Evolutionary conservation across 495 filamentous ascomycete genomes (phyloP).

Genomic region (Saxophila tyrrhenica): DNA sequence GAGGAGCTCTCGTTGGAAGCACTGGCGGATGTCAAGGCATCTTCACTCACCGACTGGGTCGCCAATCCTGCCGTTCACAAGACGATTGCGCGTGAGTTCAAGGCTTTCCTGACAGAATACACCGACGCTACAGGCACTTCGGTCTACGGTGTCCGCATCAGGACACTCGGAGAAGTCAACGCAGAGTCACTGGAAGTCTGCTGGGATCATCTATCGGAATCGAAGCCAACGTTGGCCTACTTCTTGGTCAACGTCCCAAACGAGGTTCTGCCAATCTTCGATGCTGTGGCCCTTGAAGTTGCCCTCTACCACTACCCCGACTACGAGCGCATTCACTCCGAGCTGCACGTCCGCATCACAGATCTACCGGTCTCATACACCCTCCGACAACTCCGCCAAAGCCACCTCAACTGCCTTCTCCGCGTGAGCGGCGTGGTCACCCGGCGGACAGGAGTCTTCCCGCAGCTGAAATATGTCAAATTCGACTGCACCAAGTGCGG

Average conservation of each 20-base stretch:
- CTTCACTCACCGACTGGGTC: slow-evolving; percentile 86
- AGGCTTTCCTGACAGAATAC: slow-evolving; percentile 92
- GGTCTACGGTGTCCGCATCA: slow-evolving; percentile 86
- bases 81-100: slow-evolving; percentile 92
- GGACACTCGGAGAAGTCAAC: slow-evolving; percentile 90
- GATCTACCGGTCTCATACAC: slow-evolving; percentile 92
- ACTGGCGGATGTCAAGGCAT: slow-evolving; percentile 84
- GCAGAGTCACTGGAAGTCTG: slow-evolving; percentile 93
- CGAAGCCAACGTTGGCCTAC: slow-evolving; percentile 93
- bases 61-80: slow-evolving; percentile 79
- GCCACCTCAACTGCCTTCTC: slow-evolving; percentile 92
- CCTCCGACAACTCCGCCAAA: slow-evolving; percentile 91
- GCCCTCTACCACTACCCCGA: slow-evolving; percentile 92
- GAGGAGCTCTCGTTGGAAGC: slow-evolving; percentile 88
- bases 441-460: slow-evolving; percentile 92
- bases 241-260: slow-evolving; percentile 93
- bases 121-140: slow-evolving; percentile 77
- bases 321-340: slow-evolving; percentile 93
- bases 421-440: slow-evolving; percentile 94
- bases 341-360: slow-evolving; percentile 95
- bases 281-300: slow-evolving; percentile 92
- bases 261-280: slow-evolving; percentile 90
- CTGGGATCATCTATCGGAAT: slow-evolving; percentile 77
- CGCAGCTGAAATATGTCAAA: slow-evolving; percentile 94
- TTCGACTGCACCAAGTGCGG: slow-evolving; percentile 94